These are phyloP conservation scores for Oemleria cerasiformis DNA, from an alignment of 306 rosid genomes.

Conservation along the genomic window DNA sequence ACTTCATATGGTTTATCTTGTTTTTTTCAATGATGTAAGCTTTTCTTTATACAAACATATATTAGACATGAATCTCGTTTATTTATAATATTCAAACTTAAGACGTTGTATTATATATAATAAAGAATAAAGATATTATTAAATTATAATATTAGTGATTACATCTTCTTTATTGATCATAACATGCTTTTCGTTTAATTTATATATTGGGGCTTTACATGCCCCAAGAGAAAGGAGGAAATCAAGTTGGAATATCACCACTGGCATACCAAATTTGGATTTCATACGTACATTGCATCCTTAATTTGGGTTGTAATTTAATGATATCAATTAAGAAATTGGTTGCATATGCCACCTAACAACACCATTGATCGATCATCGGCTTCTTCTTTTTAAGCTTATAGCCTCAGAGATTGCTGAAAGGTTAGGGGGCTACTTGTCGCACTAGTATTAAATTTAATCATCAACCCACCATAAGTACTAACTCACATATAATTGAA, in stretches of 20 bases:
- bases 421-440: constrained; percentile 23
- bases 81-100: too few species aligned
- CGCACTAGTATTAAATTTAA: constrained; percentile 5
- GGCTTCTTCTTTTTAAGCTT: background rate
- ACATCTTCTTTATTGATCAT: too few species aligned
- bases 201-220: background rate
- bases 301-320: background rate
- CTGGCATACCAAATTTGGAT: background rate
- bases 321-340: too few species aligned
- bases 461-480: constrained; percentile 2
- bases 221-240: background rate
- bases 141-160: too few species aligned
- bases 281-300: background rate
- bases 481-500: background rate
- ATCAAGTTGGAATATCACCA: background rate
- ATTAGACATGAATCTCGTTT: too few species aligned
- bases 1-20: too few species aligned
- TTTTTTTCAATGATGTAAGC: too few species aligned
- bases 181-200: constrained; percentile 5
- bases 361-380: too few species aligned
- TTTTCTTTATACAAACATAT: too few species aligned
- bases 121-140: too few species aligned
- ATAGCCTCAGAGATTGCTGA: constrained; percentile 18
- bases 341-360: background rate
- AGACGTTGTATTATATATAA: too few species aligned